phyloP scores from a whole-genome alignment of 2,329 filamentous ascomycete genomes.

The Penicillium polonicum region DNA sequence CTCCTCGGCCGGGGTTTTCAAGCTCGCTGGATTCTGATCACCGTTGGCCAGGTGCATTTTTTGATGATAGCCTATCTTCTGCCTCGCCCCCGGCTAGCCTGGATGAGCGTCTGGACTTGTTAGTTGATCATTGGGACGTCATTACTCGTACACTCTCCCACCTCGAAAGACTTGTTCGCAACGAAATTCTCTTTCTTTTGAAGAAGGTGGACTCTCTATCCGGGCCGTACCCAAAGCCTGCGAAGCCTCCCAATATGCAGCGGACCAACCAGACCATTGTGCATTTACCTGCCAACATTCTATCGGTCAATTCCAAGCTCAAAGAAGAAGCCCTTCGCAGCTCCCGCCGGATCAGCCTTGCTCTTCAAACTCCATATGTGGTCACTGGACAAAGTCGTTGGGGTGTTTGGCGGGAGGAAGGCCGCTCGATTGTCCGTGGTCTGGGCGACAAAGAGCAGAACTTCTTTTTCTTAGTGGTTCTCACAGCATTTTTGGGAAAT shows the following conservation, averaged over 20 bases:
- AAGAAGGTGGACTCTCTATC: conserved; percentile 48
- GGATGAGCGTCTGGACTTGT: conserved; percentile 55
- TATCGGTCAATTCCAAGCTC: conserved; percentile 47
- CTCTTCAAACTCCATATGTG: conserved; percentile 57
- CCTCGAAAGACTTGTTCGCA: conserved; percentile 53
- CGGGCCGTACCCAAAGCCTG: conserved; percentile 43
- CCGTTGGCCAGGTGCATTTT: conserved; percentile 37
- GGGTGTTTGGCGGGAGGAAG: conserved; percentile 62
- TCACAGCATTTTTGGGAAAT: conserved; percentile 60
- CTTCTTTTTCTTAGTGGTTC: conserved; percentile 58
- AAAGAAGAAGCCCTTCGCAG: conserved; percentile 49
- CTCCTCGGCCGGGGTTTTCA: conserved; percentile 35
- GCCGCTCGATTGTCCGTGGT: conserved; percentile 56
- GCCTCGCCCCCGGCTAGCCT: conserved; percentile 49
- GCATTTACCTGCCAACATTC: conserved; percentile 51
- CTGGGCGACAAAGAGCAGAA: conserved; percentile 57
- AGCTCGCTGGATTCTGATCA: conserved; percentile 45
- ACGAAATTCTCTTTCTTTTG: conserved; percentile 52
- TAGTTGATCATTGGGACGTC: conserved; percentile 60
- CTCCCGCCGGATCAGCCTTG: conserved; percentile 52
- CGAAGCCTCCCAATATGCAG: conserved; percentile 49
- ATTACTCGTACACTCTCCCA: conserved; percentile 56
- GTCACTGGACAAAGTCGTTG: conserved; percentile 59
- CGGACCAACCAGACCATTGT: conserved; percentile 50
- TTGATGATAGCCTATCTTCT: conserved; percentile 45